These are phyloP conservation scores for Phoma sp. DNA, from an alignment of 2,329 filamentous ascomycete genomes.

Conservation along the genomic window DNA sequence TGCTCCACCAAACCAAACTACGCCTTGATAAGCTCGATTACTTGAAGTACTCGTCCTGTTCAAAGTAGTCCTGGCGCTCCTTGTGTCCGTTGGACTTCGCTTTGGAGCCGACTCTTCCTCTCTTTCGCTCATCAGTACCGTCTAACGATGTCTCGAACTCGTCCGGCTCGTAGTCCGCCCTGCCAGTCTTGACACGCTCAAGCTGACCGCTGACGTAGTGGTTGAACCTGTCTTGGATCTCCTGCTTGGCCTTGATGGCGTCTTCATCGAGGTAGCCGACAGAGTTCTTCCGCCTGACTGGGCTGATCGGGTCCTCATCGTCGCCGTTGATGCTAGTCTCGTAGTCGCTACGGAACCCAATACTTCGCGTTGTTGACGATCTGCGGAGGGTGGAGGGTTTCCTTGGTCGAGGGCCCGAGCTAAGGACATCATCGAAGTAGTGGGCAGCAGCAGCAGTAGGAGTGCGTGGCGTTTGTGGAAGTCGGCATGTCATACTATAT, in stretches of 20 bases:
- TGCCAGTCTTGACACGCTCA: slow-evolving; percentile 71
- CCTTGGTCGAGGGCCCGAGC: slow-evolving; percentile 53
- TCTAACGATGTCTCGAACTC: slow-evolving; percentile 69
- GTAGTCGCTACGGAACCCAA: slow-evolving; percentile 83
- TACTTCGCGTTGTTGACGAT: slow-evolving; percentile 82
- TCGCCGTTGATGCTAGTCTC: slow-evolving; percentile 52
- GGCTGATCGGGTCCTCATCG: slow-evolving; percentile 37
- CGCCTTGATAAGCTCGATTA: slow-evolving; percentile 14
- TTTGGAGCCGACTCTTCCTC: slow-evolving; percentile 16
- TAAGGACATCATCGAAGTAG: slow-evolving; percentile 94
- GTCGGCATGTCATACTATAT: slow-evolving; percentile 37
- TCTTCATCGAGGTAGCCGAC: slow-evolving; percentile 63
- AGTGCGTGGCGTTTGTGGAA: slow-evolving; percentile 87
- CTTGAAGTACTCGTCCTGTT: slow-evolving; percentile 38
- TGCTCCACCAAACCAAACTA: slow-evolving; percentile 9
- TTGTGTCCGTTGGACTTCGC: slow-evolving; percentile 33
- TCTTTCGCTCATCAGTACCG: slow-evolving; percentile 32
- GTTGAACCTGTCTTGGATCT: slow-evolving; percentile 69
- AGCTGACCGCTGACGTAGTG: slow-evolving; percentile 85
- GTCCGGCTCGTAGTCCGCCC: slow-evolving; percentile 62
- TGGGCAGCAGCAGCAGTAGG: slow-evolving; percentile 84
- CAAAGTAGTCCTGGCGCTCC: slow-evolving; percentile 38
- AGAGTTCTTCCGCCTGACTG: slow-evolving; percentile 51
- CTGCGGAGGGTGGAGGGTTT: slow-evolving; percentile 69
- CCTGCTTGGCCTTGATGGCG: slow-evolving; percentile 50